Base-by-base conservation (phyloP, 352 stramenopile genomes). In the Pseudoperonospora humuli region DNA sequence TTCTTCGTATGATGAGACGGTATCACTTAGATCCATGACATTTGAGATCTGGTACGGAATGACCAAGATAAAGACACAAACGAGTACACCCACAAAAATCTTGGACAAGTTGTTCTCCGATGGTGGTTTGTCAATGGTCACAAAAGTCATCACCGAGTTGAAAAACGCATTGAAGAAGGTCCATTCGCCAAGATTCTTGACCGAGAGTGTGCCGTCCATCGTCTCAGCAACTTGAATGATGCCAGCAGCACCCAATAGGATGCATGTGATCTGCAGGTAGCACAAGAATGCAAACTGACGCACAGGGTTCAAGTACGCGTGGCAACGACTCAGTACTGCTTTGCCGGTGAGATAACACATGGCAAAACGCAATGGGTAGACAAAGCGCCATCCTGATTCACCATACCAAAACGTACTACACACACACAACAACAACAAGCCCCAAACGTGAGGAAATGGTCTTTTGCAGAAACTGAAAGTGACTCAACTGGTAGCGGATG, bases 121-220 rank as follows among this genome's bases (percentile, higher is more conserved):
- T 2, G 80, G 79, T 7, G 80, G 80, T 23, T 78, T 87, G 44
- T 89, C 71, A 45, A 93, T 93, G 9, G 80, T 89, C 33, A 93
- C 80, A 15, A 93, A 93, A 13, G 86, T 78, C 46, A 93, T 76
- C 6, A 93, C 70, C 15, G 80, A 93, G 42, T 93, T 93, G 67
- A 93, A 93, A 35, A 87, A 88, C 17, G 80, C 65, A 45, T 90
- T 90, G 61, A 93, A 93, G 40, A 89, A 93, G 1, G 80, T 93
- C 80, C 80, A 93, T 37, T 93, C 78, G 27, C 79, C 79, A 3
- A 67, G 54, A 19, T 83, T 65, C 21, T 79, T 85, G 7, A 71
- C 67, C 27, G 46, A 64, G 31, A 58, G 50, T 3, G 45, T 64
- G 5, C 53, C 67, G 46, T 85, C 73, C 53, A 82, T 84, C 1